Base-by-base conservation (phyloP, 495 filamentous ascomycete genomes). In the Pseudotulostoma volvatum region DNA sequence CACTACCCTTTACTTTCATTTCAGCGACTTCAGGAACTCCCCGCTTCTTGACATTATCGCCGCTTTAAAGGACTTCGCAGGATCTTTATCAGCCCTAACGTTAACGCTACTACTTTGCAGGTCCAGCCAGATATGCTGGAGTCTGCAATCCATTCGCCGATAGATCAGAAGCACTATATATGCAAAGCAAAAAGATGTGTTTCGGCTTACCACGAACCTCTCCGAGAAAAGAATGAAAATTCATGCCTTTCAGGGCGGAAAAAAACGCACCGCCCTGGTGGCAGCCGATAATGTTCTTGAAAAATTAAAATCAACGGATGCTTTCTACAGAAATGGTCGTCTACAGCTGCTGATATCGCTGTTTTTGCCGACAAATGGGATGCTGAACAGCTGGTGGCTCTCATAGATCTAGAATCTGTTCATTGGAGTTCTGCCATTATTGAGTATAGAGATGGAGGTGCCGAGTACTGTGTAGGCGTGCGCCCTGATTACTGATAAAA, bases 201-300 rank as follows among this genome's bases (percentile, higher is more conserved):
- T 56, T 32, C 36, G 51, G 36, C 46, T 56, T 40, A 49, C 55
- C 25, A 54, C 46, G 32, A 49, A 43, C 33, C 51, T 55, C 33
- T 42, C 53, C 8, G n/a, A 56, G n/a, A n/a, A n/a, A n/a, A n/a
- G n/a, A n/a, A n/a, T n/a, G n/a, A n/a, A n/a, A n/a, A n/a, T n/a
- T n/a, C n/a, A n/a, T n/a, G n/a, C n/a, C n/a, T n/a, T n/a, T n/a
- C 39, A 46, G 18, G 51, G 58, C 39, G 54, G 56, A 21, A 60
- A 61, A 41, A 60, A 60, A 40, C 43, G 56, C 23, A 52, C 56
- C 14, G 52, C 52, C 15, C 38, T 58, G 37, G 11, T 55, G 21
- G 54, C 57, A 7, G 57, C 52, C 11, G 46, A 56, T 23, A 47
- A 59, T 44, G 59, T 61, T 35, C 44, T 61, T n/a, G n/a, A n/a